phyloP scores from a whole-genome alignment of 1,284 basidiomycete species.

The Quambalaria eucalypti region DNA sequence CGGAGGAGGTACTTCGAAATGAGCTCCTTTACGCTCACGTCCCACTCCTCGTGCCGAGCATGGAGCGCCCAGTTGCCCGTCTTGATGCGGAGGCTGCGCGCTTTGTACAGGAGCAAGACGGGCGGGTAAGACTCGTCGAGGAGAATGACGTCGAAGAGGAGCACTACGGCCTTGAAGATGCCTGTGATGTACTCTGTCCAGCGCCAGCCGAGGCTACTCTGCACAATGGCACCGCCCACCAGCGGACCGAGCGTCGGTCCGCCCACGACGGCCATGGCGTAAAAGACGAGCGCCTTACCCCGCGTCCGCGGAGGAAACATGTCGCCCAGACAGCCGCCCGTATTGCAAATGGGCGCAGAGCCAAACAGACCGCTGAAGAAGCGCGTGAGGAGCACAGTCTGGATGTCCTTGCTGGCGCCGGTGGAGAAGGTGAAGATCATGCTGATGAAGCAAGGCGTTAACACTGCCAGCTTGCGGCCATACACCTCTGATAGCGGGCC shows the following conservation, averaged over 20 bases:
- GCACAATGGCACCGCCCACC: constrained; percentile 4
- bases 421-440: not conserved
- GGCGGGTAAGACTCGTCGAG: constrained; percentile 7
- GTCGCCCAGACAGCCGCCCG: constrained; percentile 6
- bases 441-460: not conserved
- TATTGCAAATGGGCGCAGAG: constrained; percentile 7
- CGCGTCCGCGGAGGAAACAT: constrained; percentile 1
- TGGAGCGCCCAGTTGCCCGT: constrained; percentile 5
- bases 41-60: constrained; percentile 1
- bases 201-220: not conserved
- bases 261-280: constrained; percentile 6
- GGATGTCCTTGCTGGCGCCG: constrained; percentile 3
- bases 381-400: constrained; percentile 4
- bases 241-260: constrained; percentile 9
- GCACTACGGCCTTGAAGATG: constrained; percentile 3
- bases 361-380: constrained; percentile 11
- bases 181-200: constrained; percentile 8
- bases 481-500: not conserved
- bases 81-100: constrained; percentile 3
- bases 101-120: constrained; percentile 5
- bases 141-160: constrained; percentile 3
- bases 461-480: not conserved
- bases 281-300: constrained; percentile 3
- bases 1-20: constrained; percentile 3
- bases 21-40: constrained; percentile 1